Base-by-base conservation (phyloP, 495 filamentous ascomycete genomes). In the Hypoxylon subgilvum region DNA sequence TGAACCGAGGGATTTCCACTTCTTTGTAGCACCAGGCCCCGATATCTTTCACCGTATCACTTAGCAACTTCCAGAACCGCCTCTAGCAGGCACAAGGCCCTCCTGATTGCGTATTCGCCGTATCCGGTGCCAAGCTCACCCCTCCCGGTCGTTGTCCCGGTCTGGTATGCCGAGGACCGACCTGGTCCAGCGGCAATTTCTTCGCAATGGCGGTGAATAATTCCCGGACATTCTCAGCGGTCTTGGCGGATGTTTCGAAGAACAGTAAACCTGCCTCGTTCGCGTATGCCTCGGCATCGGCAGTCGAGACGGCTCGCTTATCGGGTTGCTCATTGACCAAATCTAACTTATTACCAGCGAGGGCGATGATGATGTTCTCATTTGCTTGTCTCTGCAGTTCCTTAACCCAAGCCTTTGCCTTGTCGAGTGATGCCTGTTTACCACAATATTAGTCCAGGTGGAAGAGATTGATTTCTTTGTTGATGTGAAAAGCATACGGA, bases 361-460 rank as follows among this genome's bases (percentile, higher is more conserved):
- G 83, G 22, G 94, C 94, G 72, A 98, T 98, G 67, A 98, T 91
- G 73, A 98, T 97, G 74, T 97, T 97, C 76, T 97, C 94, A 77
- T 97, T 97, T 32, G 95, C 95, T 79, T 98, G 94, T 55, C 94
- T 85, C 75, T 98, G 95, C 28, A 98, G 84, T 68, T 98, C 95
- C 75, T 97, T 97, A n/a, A 98, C 92, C 94, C 94, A 98, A 23
- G 91, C 86, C 72, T 98, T 98, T 52, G 94, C 94, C 79, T 98
- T 98, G 76, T 98, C 94, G 52, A 98, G 79, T 4, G 95, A 97
- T 56, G 91, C 83, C 94, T 98, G 69, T 32, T 38, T 16, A 18
- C 42, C 25, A 31, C 7, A n/a, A 50, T 32, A 23, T 58, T 31
- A 58, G 39, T 2, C 25, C 10, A 19, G 34, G 62, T 32, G 49